phyloP scores from a whole-genome alignment of 148 eudicot species.

The Rhododendron ovatum region DNA sequence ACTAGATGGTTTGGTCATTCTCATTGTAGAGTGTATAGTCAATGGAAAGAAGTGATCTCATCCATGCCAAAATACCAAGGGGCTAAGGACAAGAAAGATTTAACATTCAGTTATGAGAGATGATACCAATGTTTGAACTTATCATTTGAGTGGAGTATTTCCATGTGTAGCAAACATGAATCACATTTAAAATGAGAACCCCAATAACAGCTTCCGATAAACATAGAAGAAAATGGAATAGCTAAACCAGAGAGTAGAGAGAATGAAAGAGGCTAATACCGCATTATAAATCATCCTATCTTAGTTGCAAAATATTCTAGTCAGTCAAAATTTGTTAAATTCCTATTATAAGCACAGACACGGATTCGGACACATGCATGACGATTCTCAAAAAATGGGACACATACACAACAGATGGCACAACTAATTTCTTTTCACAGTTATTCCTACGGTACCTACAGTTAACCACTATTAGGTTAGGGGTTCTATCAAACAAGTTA shows the following conservation, averaged over 20 bases:
- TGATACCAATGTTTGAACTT: background rate
- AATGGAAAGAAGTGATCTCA: background rate
- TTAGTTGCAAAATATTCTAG: no score
- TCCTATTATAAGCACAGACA: no score
- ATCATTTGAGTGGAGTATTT: background rate
- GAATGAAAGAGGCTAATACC: background rate
- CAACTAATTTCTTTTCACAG: no score
- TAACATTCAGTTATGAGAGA: background rate
- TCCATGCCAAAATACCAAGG: background rate
- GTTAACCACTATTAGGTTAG: no score
- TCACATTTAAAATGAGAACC: background rate
- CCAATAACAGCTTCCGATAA: background rate
- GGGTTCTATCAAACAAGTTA: no score
- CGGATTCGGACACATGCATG: no score
- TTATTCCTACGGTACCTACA: no score
- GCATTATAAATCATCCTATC: no score
- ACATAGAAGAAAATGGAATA: background rate
- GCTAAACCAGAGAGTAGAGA: background rate
- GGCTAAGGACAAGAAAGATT: background rate
- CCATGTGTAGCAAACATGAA: background rate
- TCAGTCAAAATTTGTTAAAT: no score
- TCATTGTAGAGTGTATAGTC: background rate
- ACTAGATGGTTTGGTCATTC: background rate
- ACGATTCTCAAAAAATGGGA: no score
- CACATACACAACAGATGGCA: no score